phyloP scores from a whole-genome alignment of 2,329 filamentous ascomycete species.

The Nothopassalora personata region DNA sequence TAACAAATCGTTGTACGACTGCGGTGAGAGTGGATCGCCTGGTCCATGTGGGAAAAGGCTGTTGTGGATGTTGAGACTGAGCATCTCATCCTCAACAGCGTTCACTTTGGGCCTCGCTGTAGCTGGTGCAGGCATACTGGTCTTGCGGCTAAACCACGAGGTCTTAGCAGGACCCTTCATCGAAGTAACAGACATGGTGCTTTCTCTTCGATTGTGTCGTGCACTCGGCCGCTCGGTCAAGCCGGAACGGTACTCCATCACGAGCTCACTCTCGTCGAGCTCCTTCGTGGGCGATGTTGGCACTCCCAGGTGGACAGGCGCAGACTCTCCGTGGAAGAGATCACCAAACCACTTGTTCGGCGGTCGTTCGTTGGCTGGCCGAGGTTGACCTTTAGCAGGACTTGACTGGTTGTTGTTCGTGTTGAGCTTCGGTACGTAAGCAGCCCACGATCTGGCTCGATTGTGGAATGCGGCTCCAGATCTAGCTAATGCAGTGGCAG shows the following conservation, averaged over 20 bases:
- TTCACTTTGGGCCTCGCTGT: conserved; percentile 4
- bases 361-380: conserved; percentile 7
- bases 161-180: conserved; percentile 8
- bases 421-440: conserved; percentile 27
- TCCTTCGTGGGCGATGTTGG: conserved; percentile 27
- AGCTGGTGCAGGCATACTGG: conserved; percentile 7
- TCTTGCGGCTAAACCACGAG: conserved; percentile 33
- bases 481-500: conserved; percentile 28
- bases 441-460: conserved; percentile 29
- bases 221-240: conserved; percentile 29
- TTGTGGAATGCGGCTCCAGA: conserved; percentile 28
- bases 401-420: conserved; percentile 6
- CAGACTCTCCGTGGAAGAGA: conserved; percentile 32
- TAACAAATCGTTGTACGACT: conserved; percentile 53
- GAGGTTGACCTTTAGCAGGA: background rate
- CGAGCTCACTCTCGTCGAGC: conserved; percentile 29
- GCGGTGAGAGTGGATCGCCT: conserved; percentile 45
- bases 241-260: conserved; percentile 33
- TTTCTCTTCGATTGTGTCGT: conserved; percentile 13
- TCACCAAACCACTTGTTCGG: conserved; percentile 26
- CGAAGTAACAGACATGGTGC: background rate
- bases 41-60: conserved; percentile 51
- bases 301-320: conserved; percentile 30
- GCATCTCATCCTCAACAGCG: conserved; percentile 43
- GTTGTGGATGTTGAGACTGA: conserved; percentile 50